Base-by-base conservation (phyloP, 179 eudicot species). In the Beta corolliflora region DNA sequence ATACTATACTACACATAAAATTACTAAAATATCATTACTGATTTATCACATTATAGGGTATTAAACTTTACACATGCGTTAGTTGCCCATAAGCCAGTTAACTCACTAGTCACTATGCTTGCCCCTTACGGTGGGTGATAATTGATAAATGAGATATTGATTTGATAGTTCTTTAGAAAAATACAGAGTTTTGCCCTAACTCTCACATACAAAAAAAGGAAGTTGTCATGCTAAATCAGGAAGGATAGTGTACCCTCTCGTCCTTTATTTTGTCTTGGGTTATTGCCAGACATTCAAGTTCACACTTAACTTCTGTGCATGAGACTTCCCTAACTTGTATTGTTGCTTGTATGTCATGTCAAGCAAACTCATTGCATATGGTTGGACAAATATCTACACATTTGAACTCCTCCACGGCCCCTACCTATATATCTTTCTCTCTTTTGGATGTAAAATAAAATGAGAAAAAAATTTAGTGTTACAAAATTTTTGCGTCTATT, bases 141-240 rank as follows among this genome's bases (percentile, higher is more conserved):
- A n/a, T n/a, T 13, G 44, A 50, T 46, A 71, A 77, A 48, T 21
- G 53, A 50, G 67, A 73, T n/a, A 36, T 44, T 73, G 81, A 82
- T 78, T 78, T 72, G 78, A 83, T 73, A 54, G 81, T 78, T 72
- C 60, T 78, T 73, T 0, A 73, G 70, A 66, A 79, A 46, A 46
- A 15, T 64, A 41, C 50, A 73, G 54, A 73, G 67, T 48, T 70
- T 59, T 25, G 77, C 72, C 72, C 81, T 59, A 63, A 77, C 81
- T 82, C 67, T 53, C 74, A 74, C 48, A 69, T 80, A 52, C 72
- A 31, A 79, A 83, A 48, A 78, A 48, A n/a, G 52, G 80, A 67
- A 60, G 76, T 52, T 79, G 82, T 74, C 76, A 83, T 53, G 68
- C 81, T 25, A 77, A 4, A 71, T 53, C 23, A 23, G 75, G 77